Evolutionary conservation across 1,139 yeast species (phyloP), one percentile per base, ranked within the genome.

Genomic region (Blastobotrys buckinghamii): DNA sequence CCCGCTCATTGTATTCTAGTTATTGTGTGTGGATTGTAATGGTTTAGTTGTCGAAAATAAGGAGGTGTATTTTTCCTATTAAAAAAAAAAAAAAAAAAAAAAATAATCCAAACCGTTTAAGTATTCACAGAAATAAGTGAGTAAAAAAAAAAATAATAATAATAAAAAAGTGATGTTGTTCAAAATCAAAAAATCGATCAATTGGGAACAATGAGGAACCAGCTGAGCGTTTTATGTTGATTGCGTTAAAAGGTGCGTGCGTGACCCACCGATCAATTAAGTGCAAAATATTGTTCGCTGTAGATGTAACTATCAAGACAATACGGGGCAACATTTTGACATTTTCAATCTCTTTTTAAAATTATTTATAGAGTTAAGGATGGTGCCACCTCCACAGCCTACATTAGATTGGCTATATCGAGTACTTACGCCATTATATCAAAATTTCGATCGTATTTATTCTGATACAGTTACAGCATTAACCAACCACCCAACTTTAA

Each of bases 401-500:
- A 72, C 79, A n/a, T 62, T 76, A 2, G 73, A 74, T 44, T 81
- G 85, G 86, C 72, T 81, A n/a, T 73, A 70, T 55, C 65, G 74
- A 41, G 82, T 78, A 16, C 62, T 78, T 15, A 72, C 72, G 41
- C 78, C 80, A 6, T 75, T 72, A 56, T 84, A 79, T 65, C 57
- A 58, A n/a, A 68, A 74, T 65, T 75, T 73, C 62, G 78, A 66
- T 60, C 70, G 60, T 2, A 72, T 79, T 0, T 86, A 84, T 59
- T 74, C 78, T 34, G 95, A 89, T 59, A 69, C 79, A 0, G 76
- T 81, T 13, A 74, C 72, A 40, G 70, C 78, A 19, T 71, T 90
- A 36, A 75, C 73, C 47, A 61, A 70, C 12, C 71, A 63, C 47
- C 77, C 78, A 30, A 66, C 79, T 1, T 71, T 88, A 48, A 73